Evolutionary conservation across 805 yeast genomes (phyloP).

Genomic region (Dipodascus geniculatus): DNA sequence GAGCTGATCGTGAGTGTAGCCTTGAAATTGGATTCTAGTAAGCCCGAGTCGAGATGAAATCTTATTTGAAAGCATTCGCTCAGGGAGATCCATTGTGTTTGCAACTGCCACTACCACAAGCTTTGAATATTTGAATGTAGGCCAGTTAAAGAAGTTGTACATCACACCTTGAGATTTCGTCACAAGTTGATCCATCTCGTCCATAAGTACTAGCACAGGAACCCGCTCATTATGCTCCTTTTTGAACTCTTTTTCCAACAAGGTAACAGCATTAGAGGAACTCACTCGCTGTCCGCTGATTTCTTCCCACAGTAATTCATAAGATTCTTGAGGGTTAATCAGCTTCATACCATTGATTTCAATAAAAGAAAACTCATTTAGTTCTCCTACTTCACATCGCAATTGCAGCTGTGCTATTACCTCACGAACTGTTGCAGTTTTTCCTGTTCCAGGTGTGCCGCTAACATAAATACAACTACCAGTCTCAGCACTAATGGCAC

Average conservation of each 20-base stretch:
- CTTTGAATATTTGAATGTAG: constrained; percentile 67
- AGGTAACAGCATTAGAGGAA: constrained; percentile 50
- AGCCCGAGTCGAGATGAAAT: constrained; percentile 86
- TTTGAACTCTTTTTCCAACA: constrained; percentile 61
- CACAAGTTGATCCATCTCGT: constrained; percentile 88
- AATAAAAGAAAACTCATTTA: constrained; percentile 50
- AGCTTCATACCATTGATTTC: constrained; percentile 90
- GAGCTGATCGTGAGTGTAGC: constrained; percentile 73
- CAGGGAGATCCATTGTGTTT: constrained; percentile 95
- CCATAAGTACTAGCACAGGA: constrained; percentile 41
- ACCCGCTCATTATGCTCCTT: constrained; percentile 5
- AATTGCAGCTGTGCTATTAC: constrained; percentile 58
- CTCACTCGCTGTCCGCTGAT: constrained; percentile 43
- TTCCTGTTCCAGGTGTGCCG: constrained; percentile 98
- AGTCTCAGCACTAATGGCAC: constrained; percentile 53
- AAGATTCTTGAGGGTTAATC: constrained; percentile 66
- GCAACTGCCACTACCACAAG: constrained; percentile 88
- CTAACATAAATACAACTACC: constrained; percentile 85
- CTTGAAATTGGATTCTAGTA: constrained; percentile 75
- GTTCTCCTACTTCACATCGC: constrained; percentile 28
- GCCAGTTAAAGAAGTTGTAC: constrained; percentile 98
- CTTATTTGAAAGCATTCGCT: constrained; percentile 73
- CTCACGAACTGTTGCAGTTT: constrained; percentile 85
- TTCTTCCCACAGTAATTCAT: constrained; percentile 72
- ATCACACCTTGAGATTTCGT: constrained; percentile 72